Evolutionary conservation across 768 basidiomycete species (phyloP), one percentile per base, ranked within the genome.

Genomic region (Podaxis mareebaensis): DNA sequence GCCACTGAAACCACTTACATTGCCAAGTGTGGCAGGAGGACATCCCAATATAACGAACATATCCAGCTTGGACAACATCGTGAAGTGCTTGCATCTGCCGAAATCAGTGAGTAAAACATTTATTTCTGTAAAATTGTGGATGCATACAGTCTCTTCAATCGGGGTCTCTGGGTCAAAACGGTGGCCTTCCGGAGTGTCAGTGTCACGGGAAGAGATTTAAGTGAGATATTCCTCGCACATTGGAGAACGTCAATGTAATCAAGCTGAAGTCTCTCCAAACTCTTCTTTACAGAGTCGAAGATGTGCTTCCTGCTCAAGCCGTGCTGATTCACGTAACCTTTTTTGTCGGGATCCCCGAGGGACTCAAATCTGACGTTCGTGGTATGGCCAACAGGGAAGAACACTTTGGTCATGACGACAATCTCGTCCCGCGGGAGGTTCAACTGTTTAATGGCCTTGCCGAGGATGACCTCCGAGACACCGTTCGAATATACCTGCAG

Each of bases 171-270:
- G 59, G 66, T 87, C 86, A 64, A 86, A 86, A 4, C 85, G 78
- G 69, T 85, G 83, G 67, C 82, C 82, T 83, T 36, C 3, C 54
- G 74, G 33, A 72, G 66, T 17, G 64, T 2, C 65, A 65, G n/a
- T 75, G 71, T 61, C 76, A 76, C 58, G 76, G 75, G 3, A 15
- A 17, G n/a, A 33, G 17, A 53, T 1, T 42, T 4, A 10, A 33
- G 12, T 17, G 42, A 22, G 8, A 13, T 4, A 24, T 22, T n/a
- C 33, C 8, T 57, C 78, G 66, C 68, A 81, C 88, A 89, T 77
- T 93, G 91, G 6, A 92, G 74, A 1, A 92, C 74, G 69, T 93
- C 92, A 67, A 93, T 81, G 64, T 92, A 91, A 55, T 92, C 91
- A 33, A 91, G 72, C 53, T 91, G 88, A 2, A 93, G 78, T 12